Evolutionary conservation across 345 rosid genomes (phyloP), one percentile per base, ranked within the genome.

Genomic region (Eucalyptus marginata): DNA sequence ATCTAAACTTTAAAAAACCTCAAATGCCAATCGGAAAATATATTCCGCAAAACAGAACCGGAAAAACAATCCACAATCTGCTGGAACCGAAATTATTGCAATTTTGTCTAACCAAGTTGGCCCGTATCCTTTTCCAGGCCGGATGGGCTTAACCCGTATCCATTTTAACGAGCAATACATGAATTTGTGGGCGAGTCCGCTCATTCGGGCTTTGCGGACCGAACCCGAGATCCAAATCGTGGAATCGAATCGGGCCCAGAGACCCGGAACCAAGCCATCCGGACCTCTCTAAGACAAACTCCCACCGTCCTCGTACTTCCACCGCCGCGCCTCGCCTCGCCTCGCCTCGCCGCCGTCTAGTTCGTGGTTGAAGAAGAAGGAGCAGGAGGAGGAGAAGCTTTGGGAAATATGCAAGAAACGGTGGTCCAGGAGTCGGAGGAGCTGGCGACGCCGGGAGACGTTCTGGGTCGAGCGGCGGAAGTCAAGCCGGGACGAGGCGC

Each of bases 401-500:
- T 17, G 13, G 13, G 18, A 18, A 50, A 46, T 59, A 56, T 46
- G 47, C 31, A 54, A 79, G 85, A 49, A 43, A 89, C 76, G n/a
- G 88, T 87, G 94, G 89, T 62, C 24, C 1, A 52, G 56, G 93
- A 88, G 91, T 80, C 84, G 90, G 94, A 90, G 93, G 92, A 87
- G 81, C 56, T 92, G 91, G 98, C 96, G 87, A 96, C 98, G 40
- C 99, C 99, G 3, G 99, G 99, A 88, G 98, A 97, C 47, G 91
- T 93, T 7, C 88, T 98, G 86, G 99, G 99, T 3, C 94, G 90
- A 87, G 92, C 93, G 29, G 87, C 90, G 3, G 95, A 95, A 40
- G 86, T 98, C 58, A 97, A 92, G 91, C 92, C 99, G 22, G 99
- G 99, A 16, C 95, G 93, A 86, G 99, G 99, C 36, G 94, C 99